Evolutionary conservation across 768 basidiomycete species (phyloP).

Genomic region (Porpolomopsis calyptriformis): DNA sequence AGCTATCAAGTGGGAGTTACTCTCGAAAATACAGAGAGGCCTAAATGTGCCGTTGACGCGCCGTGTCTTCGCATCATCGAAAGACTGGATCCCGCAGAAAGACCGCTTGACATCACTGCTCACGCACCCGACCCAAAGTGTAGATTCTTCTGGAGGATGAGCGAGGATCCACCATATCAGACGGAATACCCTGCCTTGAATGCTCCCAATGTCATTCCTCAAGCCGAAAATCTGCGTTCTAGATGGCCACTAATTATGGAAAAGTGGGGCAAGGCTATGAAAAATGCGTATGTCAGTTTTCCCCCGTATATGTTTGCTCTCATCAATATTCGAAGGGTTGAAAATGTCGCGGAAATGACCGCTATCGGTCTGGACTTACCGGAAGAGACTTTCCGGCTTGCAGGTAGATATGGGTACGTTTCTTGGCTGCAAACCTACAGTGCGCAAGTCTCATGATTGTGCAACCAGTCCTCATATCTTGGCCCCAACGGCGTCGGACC

Average conservation of each 20-base stretch:
- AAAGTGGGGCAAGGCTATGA: slow-evolving; percentile 84
- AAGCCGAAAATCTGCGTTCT: slow-evolving; percentile 41
- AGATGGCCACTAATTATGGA: slow-evolving; percentile 69
- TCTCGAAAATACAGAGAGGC: slow-evolving; percentile 93
- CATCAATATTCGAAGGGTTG: slow-evolving; percentile 43
- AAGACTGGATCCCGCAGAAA: slow-evolving; percentile 60
- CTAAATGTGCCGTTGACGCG: slow-evolving; percentile 73
- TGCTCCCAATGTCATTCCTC: slow-evolving; percentile 74
- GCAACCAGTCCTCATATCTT: slow-evolving; percentile 65
- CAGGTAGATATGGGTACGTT: slow-evolving; percentile 74
- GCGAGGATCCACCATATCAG: slow-evolving; percentile 59
- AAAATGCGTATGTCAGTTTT: slow-evolving; percentile 57
- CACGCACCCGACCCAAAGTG: slow-evolving; percentile 90
- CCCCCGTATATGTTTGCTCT: not conserved
- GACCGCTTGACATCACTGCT: slow-evolving; percentile 75
- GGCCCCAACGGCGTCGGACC: slow-evolving; percentile 89
- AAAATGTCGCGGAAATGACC: slow-evolving; percentile 79
- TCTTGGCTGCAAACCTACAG: not conserved
- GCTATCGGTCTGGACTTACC: slow-evolving; percentile 75
- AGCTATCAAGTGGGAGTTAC: slow-evolving; percentile 92
- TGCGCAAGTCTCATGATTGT: not conserved
- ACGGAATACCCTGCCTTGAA: slow-evolving; percentile 70
- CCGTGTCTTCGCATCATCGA: slow-evolving; percentile 76
- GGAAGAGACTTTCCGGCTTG: slow-evolving; percentile 58
- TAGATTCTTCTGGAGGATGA: slow-evolving; percentile 87